Evolutionary conservation across 768 basidiomycete genomes (phyloP).

Genomic region (Mycena vitilis): DNA sequence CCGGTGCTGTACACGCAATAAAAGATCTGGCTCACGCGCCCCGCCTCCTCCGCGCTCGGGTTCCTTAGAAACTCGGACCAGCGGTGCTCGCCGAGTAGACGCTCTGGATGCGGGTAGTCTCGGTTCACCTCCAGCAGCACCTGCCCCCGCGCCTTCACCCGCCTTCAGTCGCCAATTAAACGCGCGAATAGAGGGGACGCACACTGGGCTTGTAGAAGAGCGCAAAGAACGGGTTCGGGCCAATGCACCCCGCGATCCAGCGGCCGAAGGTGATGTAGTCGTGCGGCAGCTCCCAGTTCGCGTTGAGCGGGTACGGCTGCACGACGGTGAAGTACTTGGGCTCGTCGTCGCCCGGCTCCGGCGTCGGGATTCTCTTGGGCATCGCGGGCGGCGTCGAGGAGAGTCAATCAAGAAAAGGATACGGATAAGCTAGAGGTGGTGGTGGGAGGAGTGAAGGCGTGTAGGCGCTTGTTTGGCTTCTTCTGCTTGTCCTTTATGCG

Average conservation of each 20-base stretch:
- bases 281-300: constrained; percentile 54
- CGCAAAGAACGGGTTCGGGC: constrained; percentile 50
- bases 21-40: constrained; percentile 53
- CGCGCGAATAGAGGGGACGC: background rate
- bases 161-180: no score
- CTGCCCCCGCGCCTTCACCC: constrained; percentile 55
- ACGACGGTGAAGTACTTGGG: constrained; percentile 60
- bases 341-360: constrained; percentile 52
- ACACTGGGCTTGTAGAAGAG: constrained; percentile 63
- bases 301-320: constrained; percentile 62
- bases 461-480: constrained; percentile 8
- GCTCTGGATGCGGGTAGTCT: constrained; percentile 46
- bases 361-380: constrained; percentile 44
- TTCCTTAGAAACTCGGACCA: constrained; percentile 60
- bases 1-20: constrained; percentile 54
- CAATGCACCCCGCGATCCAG: constrained; percentile 62
- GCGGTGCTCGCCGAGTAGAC: constrained; percentile 62
- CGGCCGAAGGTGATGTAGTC: constrained; percentile 55
- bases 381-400: constrained; percentile 31
- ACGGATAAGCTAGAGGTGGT: constrained; percentile 5
- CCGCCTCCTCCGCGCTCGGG: constrained; percentile 51
- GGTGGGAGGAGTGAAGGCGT: constrained; percentile 1
- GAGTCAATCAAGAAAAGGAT: background rate
- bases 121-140: constrained; percentile 62
- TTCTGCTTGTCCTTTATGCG: background rate